A percentile compares a stretch with the other conserved stretches of the same genome.
Evolutionary conservation across 495 filamentous ascomycete genomes (phyloP).

Genomic region (Copromyces sp.): DNA sequence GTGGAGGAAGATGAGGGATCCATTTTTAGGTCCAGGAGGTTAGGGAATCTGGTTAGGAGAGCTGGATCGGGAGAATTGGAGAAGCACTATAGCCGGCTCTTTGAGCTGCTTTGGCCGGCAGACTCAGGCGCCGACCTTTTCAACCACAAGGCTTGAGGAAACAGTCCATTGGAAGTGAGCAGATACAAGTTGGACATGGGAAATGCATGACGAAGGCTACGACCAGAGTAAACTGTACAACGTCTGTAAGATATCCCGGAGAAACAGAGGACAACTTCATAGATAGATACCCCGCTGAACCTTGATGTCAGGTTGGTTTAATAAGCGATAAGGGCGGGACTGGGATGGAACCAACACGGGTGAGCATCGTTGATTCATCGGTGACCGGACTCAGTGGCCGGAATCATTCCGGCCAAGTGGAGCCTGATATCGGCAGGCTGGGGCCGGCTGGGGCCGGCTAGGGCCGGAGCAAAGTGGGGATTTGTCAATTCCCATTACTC

Average conservation of each 20-base stretch:
- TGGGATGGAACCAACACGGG: background rate
- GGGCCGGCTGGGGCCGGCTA: conserved; percentile 27
- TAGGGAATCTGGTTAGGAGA: conserved; percentile 38
- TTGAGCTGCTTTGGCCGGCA: conserved; percentile 20
- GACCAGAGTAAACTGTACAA: background rate
- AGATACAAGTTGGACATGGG: background rate
- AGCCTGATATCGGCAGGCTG: background rate
- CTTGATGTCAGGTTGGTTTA: background rate
- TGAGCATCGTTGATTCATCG: background rate
- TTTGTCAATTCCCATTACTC: conserved; percentile 14
- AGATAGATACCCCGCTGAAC: background rate
- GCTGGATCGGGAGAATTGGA: conserved; percentile 18
- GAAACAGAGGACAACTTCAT: background rate
- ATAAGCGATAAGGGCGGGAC: background rate
- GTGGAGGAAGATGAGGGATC: conserved; percentile 18
- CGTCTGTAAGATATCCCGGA: background rate
- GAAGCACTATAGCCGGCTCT: conserved; percentile 24
- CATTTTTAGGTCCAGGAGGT: conserved; percentile 27
- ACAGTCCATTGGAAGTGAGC: background rate
- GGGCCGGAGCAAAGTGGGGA: conserved; percentile 23
- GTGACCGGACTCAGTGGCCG: conserved; percentile 16
- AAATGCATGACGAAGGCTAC: background rate
- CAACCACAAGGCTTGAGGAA: background rate
- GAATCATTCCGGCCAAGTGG: conserved; percentile 24
- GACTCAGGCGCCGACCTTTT: background rate